These are phyloP conservation scores for Fallopia convolvulus DNA, from an alignment of 148 eudicot genomes.

Conservation along the genomic window DNA sequence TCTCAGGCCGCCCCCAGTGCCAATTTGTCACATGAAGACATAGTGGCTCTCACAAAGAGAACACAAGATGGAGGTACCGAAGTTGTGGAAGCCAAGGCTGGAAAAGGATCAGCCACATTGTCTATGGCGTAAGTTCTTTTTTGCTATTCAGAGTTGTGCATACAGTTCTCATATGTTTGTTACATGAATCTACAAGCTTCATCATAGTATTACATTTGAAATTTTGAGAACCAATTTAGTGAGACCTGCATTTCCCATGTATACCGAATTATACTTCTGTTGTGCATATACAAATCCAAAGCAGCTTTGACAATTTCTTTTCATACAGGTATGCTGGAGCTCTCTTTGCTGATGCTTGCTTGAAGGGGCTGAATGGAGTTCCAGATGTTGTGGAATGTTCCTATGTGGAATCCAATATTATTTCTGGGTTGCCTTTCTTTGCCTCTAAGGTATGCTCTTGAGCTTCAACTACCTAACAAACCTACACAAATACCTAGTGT, in stretches of 20 bases:
- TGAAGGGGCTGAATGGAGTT: conserved; percentile 97
- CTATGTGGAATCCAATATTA: conserved; percentile 64
- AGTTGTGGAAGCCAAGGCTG: conserved; percentile 95
- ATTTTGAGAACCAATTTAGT: neutral
- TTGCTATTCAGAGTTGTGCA: neutral
- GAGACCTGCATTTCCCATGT: neutral
- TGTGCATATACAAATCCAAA: neutral
- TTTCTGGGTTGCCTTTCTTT: conserved; percentile 83
- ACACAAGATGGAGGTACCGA: conserved; percentile 99
- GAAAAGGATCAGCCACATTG: conserved; percentile 97
- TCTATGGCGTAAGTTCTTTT: conserved; percentile 89
- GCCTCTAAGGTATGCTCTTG: conserved; percentile 66
- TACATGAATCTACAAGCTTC: neutral
- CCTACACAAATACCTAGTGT: neutral
- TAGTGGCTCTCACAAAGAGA: conserved; percentile 60
- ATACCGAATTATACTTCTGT: neutral
- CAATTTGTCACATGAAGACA: conserved; percentile 50
- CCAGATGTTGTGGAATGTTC: conserved; percentile 94
- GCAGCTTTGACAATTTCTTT: neutral
- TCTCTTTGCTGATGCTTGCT: conserved; percentile 92
- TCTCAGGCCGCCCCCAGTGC: conserved; percentile 91
- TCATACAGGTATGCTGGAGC: conserved; percentile 86
- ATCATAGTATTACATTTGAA: neutral
- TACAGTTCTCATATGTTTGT: neutral
- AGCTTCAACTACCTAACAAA: neutral